Evolutionary conservation across 768 basidiomycete species (phyloP).

Genomic region (Auriscalpium microsporum): DNA sequence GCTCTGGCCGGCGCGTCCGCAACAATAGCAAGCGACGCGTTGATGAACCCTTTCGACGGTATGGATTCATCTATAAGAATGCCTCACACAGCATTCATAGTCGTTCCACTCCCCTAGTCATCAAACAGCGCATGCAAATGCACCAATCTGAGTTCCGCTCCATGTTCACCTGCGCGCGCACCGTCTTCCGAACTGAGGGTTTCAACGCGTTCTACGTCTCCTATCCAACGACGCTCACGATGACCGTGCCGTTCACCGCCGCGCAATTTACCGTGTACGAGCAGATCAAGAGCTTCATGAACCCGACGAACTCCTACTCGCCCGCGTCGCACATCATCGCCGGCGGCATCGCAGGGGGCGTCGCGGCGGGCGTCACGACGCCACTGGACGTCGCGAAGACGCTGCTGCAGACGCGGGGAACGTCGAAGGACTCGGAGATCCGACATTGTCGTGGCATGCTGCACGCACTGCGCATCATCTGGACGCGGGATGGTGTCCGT

Average conservation of each 20-base stretch:
- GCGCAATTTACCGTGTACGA: constrained; percentile 98
- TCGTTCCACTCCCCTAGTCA: constrained; percentile 48
- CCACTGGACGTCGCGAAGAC: constrained; percentile 98
- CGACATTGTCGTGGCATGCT: constrained; percentile 74
- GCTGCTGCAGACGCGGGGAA: constrained; percentile 88
- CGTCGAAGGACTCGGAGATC: constrained; percentile 80
- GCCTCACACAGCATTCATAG: constrained; percentile 1
- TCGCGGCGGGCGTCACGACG: constrained; percentile 93
- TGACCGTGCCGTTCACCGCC: constrained; percentile 96
- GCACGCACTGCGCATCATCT: constrained; percentile 86
- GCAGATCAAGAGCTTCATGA: constrained; percentile 77
- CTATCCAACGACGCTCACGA: constrained; percentile 94
- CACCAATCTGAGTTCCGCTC: constrained; percentile 89
- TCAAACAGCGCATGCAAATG: constrained; percentile 99
- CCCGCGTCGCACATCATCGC: constrained; percentile 89
- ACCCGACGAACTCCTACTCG: constrained; percentile 81
- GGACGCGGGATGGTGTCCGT: constrained; percentile 72
- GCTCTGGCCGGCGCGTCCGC: constrained; percentile 92
- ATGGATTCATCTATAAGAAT: constrained; percentile 21
- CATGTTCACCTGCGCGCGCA: constrained; percentile 75
- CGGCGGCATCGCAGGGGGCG: constrained; percentile 86
- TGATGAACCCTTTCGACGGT: constrained; percentile 99
- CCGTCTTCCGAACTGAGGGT: constrained; percentile 82
- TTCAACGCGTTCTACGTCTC: constrained; percentile 93
- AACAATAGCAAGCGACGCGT: constrained; percentile 89